A percentile compares a stretch with the other conserved stretches of the same genome.
These are phyloP conservation scores for Botrytis sinoallii DNA, from an alignment of 2,329 filamentous ascomycete species.

Conservation along the genomic window DNA sequence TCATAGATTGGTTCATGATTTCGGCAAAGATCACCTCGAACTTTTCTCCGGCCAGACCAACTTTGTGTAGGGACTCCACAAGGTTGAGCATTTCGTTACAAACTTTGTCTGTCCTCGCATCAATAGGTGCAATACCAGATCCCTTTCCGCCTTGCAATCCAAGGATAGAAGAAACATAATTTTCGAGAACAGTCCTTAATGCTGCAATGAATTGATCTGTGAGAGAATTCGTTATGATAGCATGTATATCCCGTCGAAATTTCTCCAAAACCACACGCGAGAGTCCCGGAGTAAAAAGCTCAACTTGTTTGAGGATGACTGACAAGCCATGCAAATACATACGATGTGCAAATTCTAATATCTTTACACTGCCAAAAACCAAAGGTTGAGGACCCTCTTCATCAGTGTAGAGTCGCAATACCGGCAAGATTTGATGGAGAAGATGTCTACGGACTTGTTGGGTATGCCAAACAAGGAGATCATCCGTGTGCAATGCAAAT, in stretches of 20 bases:
- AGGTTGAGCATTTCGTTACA: constrained; percentile 53
- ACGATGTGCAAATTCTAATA: constrained; percentile 57
- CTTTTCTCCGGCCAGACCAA: constrained; percentile 66
- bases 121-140: background rate
- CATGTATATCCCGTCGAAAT: constrained; percentile 61
- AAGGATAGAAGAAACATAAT: constrained; percentile 51
- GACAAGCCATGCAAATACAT: constrained; percentile 56
- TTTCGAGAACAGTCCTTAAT: constrained; percentile 52
- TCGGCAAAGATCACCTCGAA: constrained; percentile 71
- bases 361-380: constrained; percentile 52
- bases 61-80: constrained; percentile 56
- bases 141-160: constrained; percentile 24
- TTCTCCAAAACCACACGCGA: constrained; percentile 44
- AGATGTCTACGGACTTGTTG: constrained; percentile 61
- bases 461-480: constrained; percentile 58
- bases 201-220: constrained; percentile 52
- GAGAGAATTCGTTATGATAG: constrained; percentile 62
- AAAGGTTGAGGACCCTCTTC: constrained; percentile 43
- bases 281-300: constrained; percentile 36
- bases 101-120: constrained; percentile 39
- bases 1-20: constrained; percentile 65
- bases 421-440: constrained; percentile 55
- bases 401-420: constrained; percentile 46
- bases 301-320: constrained; percentile 47
- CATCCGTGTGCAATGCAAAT: constrained; percentile 50